These are phyloP conservation scores for Papiliotrema terrestris DNA, from an alignment of 1,284 basidiomycete genomes.

Conservation along the genomic window DNA sequence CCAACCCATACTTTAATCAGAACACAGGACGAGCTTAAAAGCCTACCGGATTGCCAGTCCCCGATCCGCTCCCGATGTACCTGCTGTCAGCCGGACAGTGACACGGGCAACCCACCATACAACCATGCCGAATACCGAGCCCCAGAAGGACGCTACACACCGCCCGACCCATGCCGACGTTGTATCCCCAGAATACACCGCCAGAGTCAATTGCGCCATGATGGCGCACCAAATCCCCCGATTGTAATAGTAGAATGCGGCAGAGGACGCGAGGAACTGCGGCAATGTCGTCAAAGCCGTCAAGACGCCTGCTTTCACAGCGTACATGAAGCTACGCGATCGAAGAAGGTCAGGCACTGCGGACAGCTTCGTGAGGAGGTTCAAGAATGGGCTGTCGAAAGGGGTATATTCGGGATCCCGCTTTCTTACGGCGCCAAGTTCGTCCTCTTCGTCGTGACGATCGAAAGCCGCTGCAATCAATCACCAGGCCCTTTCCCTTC, in stretches of 20 bases:
- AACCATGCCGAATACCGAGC: constrained; percentile 62
- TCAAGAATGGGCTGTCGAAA: constrained; percentile 31
- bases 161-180: constrained; percentile 64
- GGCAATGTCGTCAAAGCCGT: constrained; percentile 53
- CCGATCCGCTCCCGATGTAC: constrained; percentile 68
- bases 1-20: constrained; percentile 59
- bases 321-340: constrained; percentile 57
- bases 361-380: constrained; percentile 33
- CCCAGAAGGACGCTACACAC: constrained; percentile 65
- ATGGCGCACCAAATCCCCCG: constrained; percentile 42
- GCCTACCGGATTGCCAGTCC: constrained; percentile 59
- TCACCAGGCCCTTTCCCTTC: not conserved
- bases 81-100: constrained; percentile 43
- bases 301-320: constrained; percentile 71
- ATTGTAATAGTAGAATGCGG: constrained; percentile 44
- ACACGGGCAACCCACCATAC: constrained; percentile 60
- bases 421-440: constrained; percentile 34
- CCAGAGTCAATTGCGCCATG: constrained; percentile 39
- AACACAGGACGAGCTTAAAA: not conserved
- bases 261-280: constrained; percentile 35
- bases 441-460: constrained; percentile 20
- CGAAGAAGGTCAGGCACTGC: constrained; percentile 31
- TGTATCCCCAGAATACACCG: constrained; percentile 60
- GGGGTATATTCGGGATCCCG: constrained; percentile 49
- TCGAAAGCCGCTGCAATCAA: constrained; percentile 16